Conservation (phyloP, 257 asterid genomes). For the Solanum ahanhuiri region DNA sequence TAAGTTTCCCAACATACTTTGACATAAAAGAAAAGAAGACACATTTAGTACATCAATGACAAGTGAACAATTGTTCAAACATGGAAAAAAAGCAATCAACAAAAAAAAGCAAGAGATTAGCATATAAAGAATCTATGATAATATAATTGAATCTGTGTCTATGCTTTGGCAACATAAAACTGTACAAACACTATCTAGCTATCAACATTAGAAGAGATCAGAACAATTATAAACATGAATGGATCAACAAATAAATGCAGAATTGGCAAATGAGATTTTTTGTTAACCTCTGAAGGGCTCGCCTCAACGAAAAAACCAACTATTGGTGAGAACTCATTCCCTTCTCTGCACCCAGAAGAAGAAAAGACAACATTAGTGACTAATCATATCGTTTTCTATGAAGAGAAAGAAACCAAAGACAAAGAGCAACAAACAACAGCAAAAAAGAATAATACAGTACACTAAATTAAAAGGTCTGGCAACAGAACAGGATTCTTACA, state of each 20-base stretch:
- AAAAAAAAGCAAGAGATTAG: background rate
- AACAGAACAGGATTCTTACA: background rate
- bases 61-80: background rate
- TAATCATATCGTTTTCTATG: background rate
- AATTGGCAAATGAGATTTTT: background rate
- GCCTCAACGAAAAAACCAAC: constrained; percentile 60
- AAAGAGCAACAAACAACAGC: background rate
- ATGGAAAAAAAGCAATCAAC: background rate
- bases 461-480: background rate
- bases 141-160: background rate
- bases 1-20: background rate
- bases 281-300: constrained; percentile 54
- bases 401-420: background rate
- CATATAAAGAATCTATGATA: background rate
- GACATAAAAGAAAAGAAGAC: background rate
- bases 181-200: background rate
- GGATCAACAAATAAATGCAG: background rate
- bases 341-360: constrained; percentile 43
- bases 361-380: background rate
- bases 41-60: background rate
- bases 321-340: constrained; percentile 68
- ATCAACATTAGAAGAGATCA: background rate
- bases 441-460: background rate
- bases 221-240: background rate
- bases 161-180: background rate